Evolutionary conservation across 2,329 filamentous ascomycete species (phyloP), one percentile per base, ranked within the genome.

Genomic region (Hymenoscyphus occultus): DNA sequence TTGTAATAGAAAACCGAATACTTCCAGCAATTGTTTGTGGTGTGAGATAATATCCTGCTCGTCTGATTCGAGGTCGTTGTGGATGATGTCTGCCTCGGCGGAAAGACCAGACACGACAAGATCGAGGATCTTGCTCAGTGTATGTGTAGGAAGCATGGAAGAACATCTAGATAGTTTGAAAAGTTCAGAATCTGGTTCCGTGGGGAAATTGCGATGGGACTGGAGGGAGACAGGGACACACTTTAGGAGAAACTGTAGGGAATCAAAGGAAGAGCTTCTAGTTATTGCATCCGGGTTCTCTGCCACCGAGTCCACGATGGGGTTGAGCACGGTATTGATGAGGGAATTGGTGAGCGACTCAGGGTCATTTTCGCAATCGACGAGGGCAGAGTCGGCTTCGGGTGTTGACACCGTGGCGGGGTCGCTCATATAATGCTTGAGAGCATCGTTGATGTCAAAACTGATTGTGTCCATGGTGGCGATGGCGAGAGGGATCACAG

Each of bases 371-470:
- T 98, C 95, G 84, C 92, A 96, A 76, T 98, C 94, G 72, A 93
- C 84, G 22, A 99, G 86, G 66, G 90, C 86, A 56, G 88, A 79
- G 72, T 95, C 90, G 64, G 93, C 95, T 77, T 98, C 94, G 56
- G 91, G 89, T 2, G 93, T 97, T 7, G 90, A 83, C 64, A 98
- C 90, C 48, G 87, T 86, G 57, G 88, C 83, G 9, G 95, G 94
- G 77, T 98, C 94, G 79, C 92, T 96, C 85, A 97, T 91, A 80
- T 97, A 99, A 77, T 92, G 86, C 83, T 97, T 97, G 78, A 98
- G 90, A 70, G 93, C 92, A 81, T 97, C 90, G 78, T 97, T 97
- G 79, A 99, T 92, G 78, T 98, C 92, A 80, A 99, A 99, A 75
- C 89, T 85, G 76, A 93, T 85, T 81, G 90, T 90, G 74, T 83